Conservation (phyloP, 805 yeast species). For the Sungouiella thailandica region DNA sequence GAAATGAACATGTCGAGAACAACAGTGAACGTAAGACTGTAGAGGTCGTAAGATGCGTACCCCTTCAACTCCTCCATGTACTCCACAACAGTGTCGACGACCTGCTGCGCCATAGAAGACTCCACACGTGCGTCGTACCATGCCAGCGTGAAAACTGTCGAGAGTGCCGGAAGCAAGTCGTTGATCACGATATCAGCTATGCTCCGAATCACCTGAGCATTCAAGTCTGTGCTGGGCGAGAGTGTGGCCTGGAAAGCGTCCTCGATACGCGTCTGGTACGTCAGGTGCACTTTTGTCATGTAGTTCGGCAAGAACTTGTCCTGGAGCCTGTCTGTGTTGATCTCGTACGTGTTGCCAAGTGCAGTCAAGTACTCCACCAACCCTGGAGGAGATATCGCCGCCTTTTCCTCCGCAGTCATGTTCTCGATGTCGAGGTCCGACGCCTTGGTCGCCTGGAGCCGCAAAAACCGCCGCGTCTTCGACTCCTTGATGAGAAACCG, state of each 20-base stretch:
- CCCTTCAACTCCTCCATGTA: slow-evolving; percentile 62
- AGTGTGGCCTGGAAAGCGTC: slow-evolving; percentile 41
- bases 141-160: slow-evolving; percentile 55
- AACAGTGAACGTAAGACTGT: slow-evolving; percentile 34
- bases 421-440: slow-evolving; percentile 29
- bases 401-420: slow-evolving; percentile 36
- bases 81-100: slow-evolving; percentile 70
- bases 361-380: slow-evolving; percentile 77
- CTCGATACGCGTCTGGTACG: slow-evolving; percentile 30
- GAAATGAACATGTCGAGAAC: slow-evolving; percentile 35
- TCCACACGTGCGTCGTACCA: slow-evolving; percentile 59
- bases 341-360: slow-evolving; percentile 81
- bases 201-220: slow-evolving; percentile 66
- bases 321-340: slow-evolving; percentile 59
- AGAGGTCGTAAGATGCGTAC: slow-evolving; percentile 38
- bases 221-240: slow-evolving; percentile 70
- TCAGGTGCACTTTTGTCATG: slow-evolving; percentile 50
- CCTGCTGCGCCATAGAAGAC: slow-evolving; percentile 49
- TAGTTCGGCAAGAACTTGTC: slow-evolving; percentile 64
- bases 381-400: slow-evolving; percentile 52
- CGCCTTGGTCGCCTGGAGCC: slow-evolving; percentile 12
- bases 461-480: slow-evolving; percentile 35
- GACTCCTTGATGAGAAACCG: slow-evolving; percentile 39
- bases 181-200: slow-evolving; percentile 66
- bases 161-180: slow-evolving; percentile 62